A percentile compares a stretch with the other conserved stretches of the same genome.
Evolutionary conservation across 768 basidiomycete species (phyloP).

Genomic region (Russula earlei): DNA sequence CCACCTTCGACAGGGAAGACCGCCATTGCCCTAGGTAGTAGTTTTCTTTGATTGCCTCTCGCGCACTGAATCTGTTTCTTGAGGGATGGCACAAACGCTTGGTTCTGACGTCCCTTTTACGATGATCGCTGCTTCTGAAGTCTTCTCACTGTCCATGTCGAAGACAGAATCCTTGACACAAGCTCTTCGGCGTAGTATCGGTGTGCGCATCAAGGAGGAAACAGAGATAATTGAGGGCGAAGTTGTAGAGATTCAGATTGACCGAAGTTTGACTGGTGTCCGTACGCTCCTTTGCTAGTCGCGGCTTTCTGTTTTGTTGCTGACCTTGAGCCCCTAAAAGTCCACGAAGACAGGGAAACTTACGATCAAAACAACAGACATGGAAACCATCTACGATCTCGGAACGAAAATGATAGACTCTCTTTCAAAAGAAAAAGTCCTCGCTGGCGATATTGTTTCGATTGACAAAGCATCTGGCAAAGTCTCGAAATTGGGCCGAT

Average conservation of each 20-base stretch:
- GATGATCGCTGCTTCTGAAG: slow-evolving; percentile 95
- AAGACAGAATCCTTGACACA: slow-evolving; percentile 98
- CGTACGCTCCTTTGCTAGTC: slow-evolving; percentile 23
- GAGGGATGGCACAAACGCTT: slow-evolving; percentile 93
- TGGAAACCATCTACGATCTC: slow-evolving; percentile 99
- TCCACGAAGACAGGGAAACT: slow-evolving; percentile 96
- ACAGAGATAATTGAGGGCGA: slow-evolving; percentile 97
- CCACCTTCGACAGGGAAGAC: slow-evolving; percentile 98
- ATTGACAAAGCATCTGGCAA: slow-evolving; percentile 98
- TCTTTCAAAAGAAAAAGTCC: slow-evolving; percentile 91
- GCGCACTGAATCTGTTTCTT: neutral
- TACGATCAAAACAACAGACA: slow-evolving; percentile 96
- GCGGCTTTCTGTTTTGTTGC: neutral
- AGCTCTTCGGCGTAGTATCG: slow-evolving; percentile 91
- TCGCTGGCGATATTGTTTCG: slow-evolving; percentile 88
- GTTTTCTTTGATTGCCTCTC: neutral
- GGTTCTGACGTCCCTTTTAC: slow-evolving; percentile 96
- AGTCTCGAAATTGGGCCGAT: slow-evolving; percentile 91
- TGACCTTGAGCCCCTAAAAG: slow-evolving; percentile 31
- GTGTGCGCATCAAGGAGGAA: slow-evolving; percentile 95
- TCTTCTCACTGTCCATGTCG: slow-evolving; percentile 96
- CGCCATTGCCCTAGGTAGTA: slow-evolving; percentile 87
- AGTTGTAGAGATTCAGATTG: slow-evolving; percentile 97
- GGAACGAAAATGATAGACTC: slow-evolving; percentile 99
- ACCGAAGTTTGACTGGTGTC: slow-evolving; percentile 92